Conservation (phyloP, 495 filamentous ascomycete genomes). For the Monascus purpureus region DNA sequence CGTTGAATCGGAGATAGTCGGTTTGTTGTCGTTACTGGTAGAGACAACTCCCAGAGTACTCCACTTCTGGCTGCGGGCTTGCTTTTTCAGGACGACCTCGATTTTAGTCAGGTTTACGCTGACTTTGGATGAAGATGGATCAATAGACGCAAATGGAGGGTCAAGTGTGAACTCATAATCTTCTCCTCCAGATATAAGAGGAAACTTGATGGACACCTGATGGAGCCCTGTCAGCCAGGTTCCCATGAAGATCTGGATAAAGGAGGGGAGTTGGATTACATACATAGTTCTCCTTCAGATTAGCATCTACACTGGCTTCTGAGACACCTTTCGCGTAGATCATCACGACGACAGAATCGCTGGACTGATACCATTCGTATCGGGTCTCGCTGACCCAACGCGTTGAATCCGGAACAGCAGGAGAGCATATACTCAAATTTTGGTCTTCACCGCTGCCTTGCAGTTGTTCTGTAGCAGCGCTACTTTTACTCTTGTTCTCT, state of each 20-base stretch:
- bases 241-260: background rate
- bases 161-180: conserved; percentile 58
- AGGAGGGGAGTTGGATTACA: conserved; percentile 1
- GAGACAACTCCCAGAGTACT: conserved; percentile 43
- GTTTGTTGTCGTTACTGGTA: conserved; percentile 13
- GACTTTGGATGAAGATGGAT: conserved; percentile 41
- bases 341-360: conserved; percentile 48
- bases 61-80: conserved; percentile 61
- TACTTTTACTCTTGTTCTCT: background rate
- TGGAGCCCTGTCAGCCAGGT: conserved; percentile 8
- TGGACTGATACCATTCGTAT: conserved; percentile 71
- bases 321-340: conserved; percentile 60
- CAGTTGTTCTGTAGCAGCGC: background rate
- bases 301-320: conserved; percentile 43
- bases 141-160: conserved; percentile 55
- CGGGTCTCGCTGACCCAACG: conserved; percentile 39
- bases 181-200: conserved; percentile 40
- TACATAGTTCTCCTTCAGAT: conserved; percentile 44
- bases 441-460: conserved; percentile 10
- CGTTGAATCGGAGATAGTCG: no score
- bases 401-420: no score
- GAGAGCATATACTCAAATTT: no score
- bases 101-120: conserved; percentile 69
- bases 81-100: conserved; percentile 65
- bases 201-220: conserved; percentile 53